A percentile compares a stretch with the other conserved stretches of the same genome.
Evolutionary conservation across 257 asterid species (phyloP).

Genomic region (Apocynum venetum): DNA sequence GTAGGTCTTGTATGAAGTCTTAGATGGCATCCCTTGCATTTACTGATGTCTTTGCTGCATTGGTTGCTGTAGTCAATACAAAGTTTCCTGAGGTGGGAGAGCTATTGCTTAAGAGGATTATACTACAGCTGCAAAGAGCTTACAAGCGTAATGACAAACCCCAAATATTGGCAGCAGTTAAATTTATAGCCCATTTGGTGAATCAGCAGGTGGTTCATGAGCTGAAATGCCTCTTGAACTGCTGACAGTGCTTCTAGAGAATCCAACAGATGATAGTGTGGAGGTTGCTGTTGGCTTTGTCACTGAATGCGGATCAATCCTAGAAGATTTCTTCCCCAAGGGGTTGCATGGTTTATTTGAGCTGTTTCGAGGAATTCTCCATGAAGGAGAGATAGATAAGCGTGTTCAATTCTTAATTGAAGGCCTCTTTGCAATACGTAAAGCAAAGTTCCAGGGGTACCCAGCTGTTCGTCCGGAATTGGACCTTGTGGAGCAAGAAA

Average conservation of each 20-base stretch:
- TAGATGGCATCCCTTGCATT: slow-evolving; percentile 95
- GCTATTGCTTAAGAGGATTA: slow-evolving; percentile 67
- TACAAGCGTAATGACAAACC: slow-evolving; percentile 89
- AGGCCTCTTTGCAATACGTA: slow-evolving; percentile 88
- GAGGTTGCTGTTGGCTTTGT: slow-evolving; percentile 95
- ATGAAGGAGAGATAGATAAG: slow-evolving; percentile 92
- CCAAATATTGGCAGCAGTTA: slow-evolving; percentile 80
- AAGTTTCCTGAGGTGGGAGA: slow-evolving; percentile 95
- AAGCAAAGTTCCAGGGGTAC: slow-evolving; percentile 89
- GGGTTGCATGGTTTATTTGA: slow-evolving; percentile 94
- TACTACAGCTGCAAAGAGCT: slow-evolving; percentile 71
- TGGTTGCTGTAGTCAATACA: slow-evolving; percentile 88
- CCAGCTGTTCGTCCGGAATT: slow-evolving; percentile 87
- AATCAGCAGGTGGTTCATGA: slow-evolving; percentile 90
- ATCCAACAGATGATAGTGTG: slow-evolving; percentile 90
- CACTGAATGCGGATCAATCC: slow-evolving; percentile 86
- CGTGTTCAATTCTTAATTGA: slow-evolving; percentile 87
- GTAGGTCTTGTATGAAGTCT: slow-evolving; percentile 96
- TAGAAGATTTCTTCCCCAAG: slow-evolving; percentile 76
- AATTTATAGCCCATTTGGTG: slow-evolving; percentile 88
- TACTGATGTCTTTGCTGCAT: slow-evolving; percentile 85
- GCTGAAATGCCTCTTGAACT: slow-evolving; percentile 88
- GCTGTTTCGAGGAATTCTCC: slow-evolving; percentile 95
- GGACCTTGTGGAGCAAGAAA: slow-evolving; percentile 92
- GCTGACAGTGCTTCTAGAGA: slow-evolving; percentile 63